phyloP scores from a whole-genome alignment of 2,329 filamentous ascomycete species.

The Chaetomiaceae sp. region DNA sequence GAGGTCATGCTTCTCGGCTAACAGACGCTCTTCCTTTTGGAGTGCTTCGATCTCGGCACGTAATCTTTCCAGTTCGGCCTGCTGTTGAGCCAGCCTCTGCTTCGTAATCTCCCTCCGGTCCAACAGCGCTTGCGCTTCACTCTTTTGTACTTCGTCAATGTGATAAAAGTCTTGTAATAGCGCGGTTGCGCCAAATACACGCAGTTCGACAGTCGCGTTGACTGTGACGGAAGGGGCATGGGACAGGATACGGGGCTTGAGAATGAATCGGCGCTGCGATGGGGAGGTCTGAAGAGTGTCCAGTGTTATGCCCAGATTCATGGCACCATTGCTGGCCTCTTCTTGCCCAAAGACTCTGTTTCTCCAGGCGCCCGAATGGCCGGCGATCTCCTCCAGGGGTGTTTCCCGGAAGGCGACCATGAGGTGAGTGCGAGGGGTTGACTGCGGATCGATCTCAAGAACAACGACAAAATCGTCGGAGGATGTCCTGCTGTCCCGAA shows the following conservation, averaged over 20 bases:
- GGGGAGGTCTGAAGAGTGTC: neutral
- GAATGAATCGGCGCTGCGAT: neutral
- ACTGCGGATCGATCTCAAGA: neutral
- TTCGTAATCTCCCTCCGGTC: neutral
- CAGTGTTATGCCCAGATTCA: neutral
- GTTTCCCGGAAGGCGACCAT: conserved; percentile 4
- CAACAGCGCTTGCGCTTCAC: neutral
- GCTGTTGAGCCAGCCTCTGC: neutral
- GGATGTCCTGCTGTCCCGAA: neutral
- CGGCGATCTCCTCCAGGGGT: neutral
- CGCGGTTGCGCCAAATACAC: neutral
- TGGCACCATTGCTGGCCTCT: neutral
- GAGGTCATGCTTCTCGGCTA: neutral
- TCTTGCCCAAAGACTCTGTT: neutral
- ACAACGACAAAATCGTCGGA: conserved; percentile 3
- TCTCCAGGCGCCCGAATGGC: neutral
- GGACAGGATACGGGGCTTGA: neutral
- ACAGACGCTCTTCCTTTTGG: neutral
- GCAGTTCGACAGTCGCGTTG: neutral
- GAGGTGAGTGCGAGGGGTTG: neutral
- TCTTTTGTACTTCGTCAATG: neutral
- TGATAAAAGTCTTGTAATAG: neutral
- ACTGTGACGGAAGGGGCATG: neutral
- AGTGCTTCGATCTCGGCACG: neutral
- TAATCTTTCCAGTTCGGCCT: neutral